Evolutionary conservation across 1,284 basidiomycete species (phyloP).

Genomic region (Phenoliferia sp.): DNA sequence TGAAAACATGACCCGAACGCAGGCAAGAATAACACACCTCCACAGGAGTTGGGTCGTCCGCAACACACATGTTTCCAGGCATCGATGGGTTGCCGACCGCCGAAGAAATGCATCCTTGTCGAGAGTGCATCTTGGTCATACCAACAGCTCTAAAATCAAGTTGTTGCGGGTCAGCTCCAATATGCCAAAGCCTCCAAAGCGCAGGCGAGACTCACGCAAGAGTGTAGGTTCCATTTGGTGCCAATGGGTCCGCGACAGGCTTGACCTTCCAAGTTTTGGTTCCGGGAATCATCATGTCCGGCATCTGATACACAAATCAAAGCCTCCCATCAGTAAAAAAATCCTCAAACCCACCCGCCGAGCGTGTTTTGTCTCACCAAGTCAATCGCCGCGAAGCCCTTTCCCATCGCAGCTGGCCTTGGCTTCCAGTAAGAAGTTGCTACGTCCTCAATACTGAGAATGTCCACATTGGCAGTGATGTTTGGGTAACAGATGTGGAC

Average conservation of each 20-base stretch:
- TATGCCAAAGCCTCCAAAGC: not conserved
- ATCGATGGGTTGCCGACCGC: not conserved
- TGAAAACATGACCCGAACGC: not conserved
- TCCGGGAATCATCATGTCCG: not conserved
- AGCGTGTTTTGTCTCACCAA: not conserved
- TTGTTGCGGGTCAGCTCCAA: not conserved
- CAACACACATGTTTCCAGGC: not conserved
- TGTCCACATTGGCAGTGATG: not conserved
- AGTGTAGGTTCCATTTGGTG: not conserved
- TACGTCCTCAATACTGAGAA: not conserved
- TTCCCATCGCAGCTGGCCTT: not conserved
- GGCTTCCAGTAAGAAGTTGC: not conserved
- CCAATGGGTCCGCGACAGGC: not conserved
- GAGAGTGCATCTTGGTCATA: not conserved
- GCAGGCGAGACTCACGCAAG: not conserved
- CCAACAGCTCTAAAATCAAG: not conserved
- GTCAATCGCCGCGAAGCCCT: not conserved
- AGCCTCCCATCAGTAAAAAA: too few relatives aligned
- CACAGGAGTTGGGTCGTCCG: not conserved
- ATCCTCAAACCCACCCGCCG: not conserved
- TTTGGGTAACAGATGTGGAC: not conserved
- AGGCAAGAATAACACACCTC: not conserved
- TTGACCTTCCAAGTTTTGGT: not conserved
- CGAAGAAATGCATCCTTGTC: not conserved
- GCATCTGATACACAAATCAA: not conserved